Evolutionary conservation across 345 rosid species (phyloP).

Genomic region (Kandelia obovata): DNA sequence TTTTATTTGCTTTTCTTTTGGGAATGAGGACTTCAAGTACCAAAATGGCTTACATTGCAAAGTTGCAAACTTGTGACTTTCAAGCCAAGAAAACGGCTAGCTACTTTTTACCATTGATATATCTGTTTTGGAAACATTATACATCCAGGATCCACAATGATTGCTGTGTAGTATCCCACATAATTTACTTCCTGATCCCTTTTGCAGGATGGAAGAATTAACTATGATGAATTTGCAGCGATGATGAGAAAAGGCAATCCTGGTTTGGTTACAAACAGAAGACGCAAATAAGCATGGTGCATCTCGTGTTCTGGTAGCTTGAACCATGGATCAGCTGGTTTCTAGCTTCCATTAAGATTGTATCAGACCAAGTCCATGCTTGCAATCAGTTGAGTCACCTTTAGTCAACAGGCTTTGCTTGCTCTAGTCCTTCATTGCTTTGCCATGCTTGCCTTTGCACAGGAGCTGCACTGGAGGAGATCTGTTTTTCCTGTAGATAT

Average conservation of each 20-base stretch:
- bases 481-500: too few relatives aligned
- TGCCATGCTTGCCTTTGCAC: background rate
- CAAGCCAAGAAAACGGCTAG: too few relatives aligned
- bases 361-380: background rate
- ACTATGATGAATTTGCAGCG: constrained; percentile 89
- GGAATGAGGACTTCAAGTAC: too few relatives aligned
- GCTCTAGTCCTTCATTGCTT: background rate
- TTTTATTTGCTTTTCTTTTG: background rate
- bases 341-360: background rate
- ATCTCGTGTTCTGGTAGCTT: background rate
- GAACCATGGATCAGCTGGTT: background rate
- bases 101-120: too few relatives aligned
- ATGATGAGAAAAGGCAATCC: constrained; percentile 97
- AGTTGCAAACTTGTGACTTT: too few relatives aligned
- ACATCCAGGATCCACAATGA: too few relatives aligned
- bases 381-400: background rate
- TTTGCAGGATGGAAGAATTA: constrained; percentile 88
- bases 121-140: too few relatives aligned
- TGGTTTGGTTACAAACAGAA: constrained; percentile 65
- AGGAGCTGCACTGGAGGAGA: constrained; percentile 3
- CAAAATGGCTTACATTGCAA: too few relatives aligned
- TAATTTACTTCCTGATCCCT: background rate
- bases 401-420: background rate
- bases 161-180: too few relatives aligned
- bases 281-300: constrained; percentile 44